Base-by-base conservation (phyloP, 1,284 basidiomycete species). In the Cryptococcus amylolentus region DNA sequence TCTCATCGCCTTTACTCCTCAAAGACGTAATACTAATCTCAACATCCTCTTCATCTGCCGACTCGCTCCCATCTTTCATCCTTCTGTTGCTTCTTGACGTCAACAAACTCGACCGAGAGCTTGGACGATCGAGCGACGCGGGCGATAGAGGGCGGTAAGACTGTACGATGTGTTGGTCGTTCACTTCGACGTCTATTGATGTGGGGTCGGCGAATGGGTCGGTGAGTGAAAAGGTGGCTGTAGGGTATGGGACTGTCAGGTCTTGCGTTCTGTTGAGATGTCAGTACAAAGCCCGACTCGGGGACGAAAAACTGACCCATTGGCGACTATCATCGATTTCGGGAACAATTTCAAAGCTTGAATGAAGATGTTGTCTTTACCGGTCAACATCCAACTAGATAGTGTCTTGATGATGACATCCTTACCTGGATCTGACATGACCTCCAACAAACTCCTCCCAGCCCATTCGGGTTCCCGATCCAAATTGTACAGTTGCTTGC, bases 351-450 rank as follows among this genome's bases (percentile, higher is more conserved):
- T 61, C 31, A 97, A 79, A 1, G 87, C 88, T 61, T 87, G 83
- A 65, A 88, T 85, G 72, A 97, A 97, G 49, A 88, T 78, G 18
- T 83, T 83, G 26, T 87, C 88, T 87, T 42, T 35, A 13, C 9
- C 5, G 14, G 38, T 41, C 18, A 13, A 7, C 12, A 20, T 38
- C 23, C 23, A 23, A 23, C 23, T 23, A 23, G 23, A 23, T 35
- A 35, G 31, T 35, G 10, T 6, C 31, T 35, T 35, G 31, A 35
- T 35, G 12, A 38, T 39, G 37, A 9, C 2, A 16, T 23, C 75
- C 83, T 61, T 63, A 88, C 89, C 80, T 63, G 89, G 87, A 78
- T 95, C 89, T 2, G 89, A 86, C 84, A 95, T 87, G 51, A 90
- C 83, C 55, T 89, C 84, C n/a, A 95, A 70, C 9, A 95, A 71